These are phyloP conservation scores for Trichosanthes cucumerina DNA, from an alignment of 306 rosid species.

Conservation along the genomic window DNA sequence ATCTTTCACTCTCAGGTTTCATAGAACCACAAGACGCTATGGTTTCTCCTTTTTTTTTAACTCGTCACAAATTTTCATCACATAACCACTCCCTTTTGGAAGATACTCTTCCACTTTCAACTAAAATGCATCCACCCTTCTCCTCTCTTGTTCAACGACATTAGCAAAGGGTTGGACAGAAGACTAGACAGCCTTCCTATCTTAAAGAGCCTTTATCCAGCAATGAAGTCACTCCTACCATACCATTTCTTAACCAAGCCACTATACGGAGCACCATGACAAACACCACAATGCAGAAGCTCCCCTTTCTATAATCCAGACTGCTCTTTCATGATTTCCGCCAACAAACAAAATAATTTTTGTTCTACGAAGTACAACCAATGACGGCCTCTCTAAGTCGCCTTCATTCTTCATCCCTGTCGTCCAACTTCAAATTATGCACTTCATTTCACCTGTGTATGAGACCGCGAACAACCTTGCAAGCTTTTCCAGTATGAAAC, in stretches of 20 bases:
- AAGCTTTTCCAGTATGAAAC: neutral
- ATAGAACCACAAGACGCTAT: too few relatives aligned
- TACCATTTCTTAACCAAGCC: neutral
- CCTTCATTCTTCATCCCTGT: neutral
- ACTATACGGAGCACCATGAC: neutral
- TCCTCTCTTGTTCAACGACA: neutral
- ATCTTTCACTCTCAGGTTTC: neutral
- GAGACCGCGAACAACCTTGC: neutral
- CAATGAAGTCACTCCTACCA: neutral
- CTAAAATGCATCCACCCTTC: neutral
- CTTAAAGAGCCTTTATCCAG: neutral
- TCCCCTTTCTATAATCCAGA: neutral
- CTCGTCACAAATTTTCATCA: neutral
- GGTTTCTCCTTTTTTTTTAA: too few relatives aligned
- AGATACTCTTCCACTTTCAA: neutral
- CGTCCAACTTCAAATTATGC: neutral
- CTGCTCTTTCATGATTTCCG: neutral
- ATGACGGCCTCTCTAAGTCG: neutral
- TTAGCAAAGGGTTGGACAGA: neutral
- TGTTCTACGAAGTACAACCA: neutral
- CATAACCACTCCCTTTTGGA: neutral
- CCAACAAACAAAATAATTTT: neutral
- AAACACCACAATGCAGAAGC: neutral
- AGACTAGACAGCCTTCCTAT: neutral
- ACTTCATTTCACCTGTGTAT: neutral